Conservation (phyloP, 441 rosid genomes). For the Daphne laureola region DNA sequence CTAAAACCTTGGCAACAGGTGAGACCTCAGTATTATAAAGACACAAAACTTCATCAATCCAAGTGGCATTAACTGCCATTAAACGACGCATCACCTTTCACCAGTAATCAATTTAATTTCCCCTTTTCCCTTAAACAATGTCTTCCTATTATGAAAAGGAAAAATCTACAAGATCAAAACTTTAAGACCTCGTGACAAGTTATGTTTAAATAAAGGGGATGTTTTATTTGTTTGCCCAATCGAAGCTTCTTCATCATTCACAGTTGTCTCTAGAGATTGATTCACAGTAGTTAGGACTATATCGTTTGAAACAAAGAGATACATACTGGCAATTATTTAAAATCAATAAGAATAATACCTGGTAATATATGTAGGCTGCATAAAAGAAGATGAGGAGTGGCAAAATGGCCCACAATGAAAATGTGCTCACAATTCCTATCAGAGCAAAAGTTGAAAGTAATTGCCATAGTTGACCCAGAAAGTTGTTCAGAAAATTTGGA, state of each 20-base stretch:
- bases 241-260: no score
- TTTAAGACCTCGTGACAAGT: no score
- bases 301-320: neutral
- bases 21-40: neutral
- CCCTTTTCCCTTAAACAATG: no score
- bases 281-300: neutral
- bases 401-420: conserved; percentile 96
- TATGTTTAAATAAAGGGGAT: no score
- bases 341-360: conserved; percentile 39
- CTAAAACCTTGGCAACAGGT: neutral
- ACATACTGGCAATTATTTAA: neutral
- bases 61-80: no score
- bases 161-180: no score
- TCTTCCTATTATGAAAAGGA: no score
- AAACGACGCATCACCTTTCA: no score
- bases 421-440: conserved; percentile 78
- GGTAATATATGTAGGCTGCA: conserved; percentile 88
- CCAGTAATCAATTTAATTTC: no score
- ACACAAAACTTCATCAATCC: no score
- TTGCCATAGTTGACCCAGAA: conserved; percentile 77
- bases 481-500: conserved; percentile 57
- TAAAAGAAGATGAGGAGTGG: conserved; percentile 90
- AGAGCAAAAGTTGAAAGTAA: conserved; percentile 86
- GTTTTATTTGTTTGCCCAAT: no score
- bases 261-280: neutral